phyloP scores from a whole-genome alignment of 2,329 filamentous ascomycete genomes.

The Cordyceps javanica region DNA sequence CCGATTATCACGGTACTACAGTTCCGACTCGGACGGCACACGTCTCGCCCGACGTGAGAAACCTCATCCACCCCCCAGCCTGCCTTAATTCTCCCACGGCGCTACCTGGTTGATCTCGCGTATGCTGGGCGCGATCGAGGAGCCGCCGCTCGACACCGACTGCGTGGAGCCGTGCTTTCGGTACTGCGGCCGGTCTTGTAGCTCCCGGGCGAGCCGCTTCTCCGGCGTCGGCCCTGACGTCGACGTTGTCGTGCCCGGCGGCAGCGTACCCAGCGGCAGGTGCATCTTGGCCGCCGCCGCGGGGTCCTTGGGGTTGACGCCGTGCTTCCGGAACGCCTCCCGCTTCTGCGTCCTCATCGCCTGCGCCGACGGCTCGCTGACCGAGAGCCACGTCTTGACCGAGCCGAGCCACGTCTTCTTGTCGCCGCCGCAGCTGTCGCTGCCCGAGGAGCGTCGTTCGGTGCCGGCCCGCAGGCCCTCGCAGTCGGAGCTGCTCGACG shows the following conservation, averaged over 20 bases:
- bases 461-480: neutral
- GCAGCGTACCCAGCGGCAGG: slow-evolving; percentile 38
- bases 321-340: slow-evolving; percentile 36
- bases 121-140: slow-evolving; percentile 22
- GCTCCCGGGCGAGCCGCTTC: slow-evolving; percentile 32
- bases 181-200: slow-evolving; percentile 20
- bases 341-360: slow-evolving; percentile 42
- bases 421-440: neutral
- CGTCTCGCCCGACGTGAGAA: neutral
- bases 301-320: slow-evolving; percentile 37
- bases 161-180: slow-evolving; percentile 24
- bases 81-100: slow-evolving; percentile 24
- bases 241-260: slow-evolving; percentile 39
- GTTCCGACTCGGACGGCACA: neutral
- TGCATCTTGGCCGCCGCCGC: slow-evolving; percentile 40
- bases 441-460: neutral
- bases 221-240: slow-evolving; percentile 41
- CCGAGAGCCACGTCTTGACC: slow-evolving; percentile 42
- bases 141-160: slow-evolving; percentile 32
- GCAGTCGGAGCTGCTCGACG: neutral
- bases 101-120: slow-evolving; percentile 26
- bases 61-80: neutral
- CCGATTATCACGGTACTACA: neutral
- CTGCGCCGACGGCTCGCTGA: slow-evolving; percentile 44
- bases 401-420: slow-evolving; percentile 34